Conservation (phyloP, 225 moss, liverwort and hornwort genomes). For the Marchantia paleacea region DNA sequence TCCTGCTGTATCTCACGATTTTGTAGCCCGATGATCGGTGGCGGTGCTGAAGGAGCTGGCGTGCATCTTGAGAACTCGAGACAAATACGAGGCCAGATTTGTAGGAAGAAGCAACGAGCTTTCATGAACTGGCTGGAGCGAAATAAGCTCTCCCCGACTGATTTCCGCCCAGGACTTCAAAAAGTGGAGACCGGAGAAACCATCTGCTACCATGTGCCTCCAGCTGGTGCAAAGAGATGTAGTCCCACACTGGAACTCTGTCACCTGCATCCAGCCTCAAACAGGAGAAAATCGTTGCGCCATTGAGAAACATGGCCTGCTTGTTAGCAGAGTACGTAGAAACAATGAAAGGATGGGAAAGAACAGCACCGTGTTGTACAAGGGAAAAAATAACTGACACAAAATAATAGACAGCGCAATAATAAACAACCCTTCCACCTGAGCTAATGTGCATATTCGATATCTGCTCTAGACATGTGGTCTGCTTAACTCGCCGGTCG, state of each 20-base stretch:
- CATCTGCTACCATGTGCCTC: constrained; percentile 35
- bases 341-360: too few species aligned
- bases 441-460: too few species aligned
- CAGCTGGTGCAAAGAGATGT: constrained; percentile 22
- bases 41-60: neutral
- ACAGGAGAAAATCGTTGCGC: too few species aligned
- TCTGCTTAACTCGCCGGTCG: too few species aligned
- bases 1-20: constrained; percentile 12
- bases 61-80: neutral
- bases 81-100: neutral
- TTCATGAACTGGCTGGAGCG: constrained; percentile 23
- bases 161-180: constrained; percentile 31
- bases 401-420: too few species aligned
- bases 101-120: constrained; percentile 15
- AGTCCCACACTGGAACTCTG: constrained; percentile 25
- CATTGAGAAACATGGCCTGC: too few species aligned
- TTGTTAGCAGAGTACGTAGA: too few species aligned
- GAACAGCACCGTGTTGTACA: too few species aligned
- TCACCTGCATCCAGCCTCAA: constrained; percentile 31
- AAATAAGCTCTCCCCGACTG: constrained; percentile 23
- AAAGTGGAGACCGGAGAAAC: constrained; percentile 33
- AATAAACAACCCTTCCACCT: too few species aligned
- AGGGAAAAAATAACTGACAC: too few species aligned
- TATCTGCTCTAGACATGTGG: too few species aligned
- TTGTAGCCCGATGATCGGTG: constrained; percentile 8